phyloP scores from a whole-genome alignment of 208 protist species.

The Acanthamoeba castellanii region DNA sequence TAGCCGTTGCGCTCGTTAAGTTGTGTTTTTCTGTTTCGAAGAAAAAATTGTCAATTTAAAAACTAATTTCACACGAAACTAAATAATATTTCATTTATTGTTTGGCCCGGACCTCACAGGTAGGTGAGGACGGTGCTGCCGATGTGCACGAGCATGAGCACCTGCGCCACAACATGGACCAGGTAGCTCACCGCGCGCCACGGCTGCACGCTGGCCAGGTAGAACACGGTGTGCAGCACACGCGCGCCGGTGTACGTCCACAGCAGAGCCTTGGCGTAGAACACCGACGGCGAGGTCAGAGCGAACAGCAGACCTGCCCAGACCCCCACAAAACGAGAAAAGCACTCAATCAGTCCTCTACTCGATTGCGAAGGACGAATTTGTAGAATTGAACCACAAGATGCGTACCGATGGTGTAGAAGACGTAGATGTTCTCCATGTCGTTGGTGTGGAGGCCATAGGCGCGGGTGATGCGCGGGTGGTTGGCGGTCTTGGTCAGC shows the following conservation, averaged over 20 bases:
- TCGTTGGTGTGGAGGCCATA: slow-evolving; percentile 68
- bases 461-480: slow-evolving; percentile 30
- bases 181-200: slow-evolving; percentile 23
- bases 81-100: too few relatives aligned
- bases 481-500: background rate
- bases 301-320: slow-evolving; percentile 47
- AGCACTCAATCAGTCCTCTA: background rate
- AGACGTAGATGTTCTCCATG: slow-evolving; percentile 66
- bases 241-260: slow-evolving; percentile 49
- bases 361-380: background rate
- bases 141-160: slow-evolving; percentile 18
- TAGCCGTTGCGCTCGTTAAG: too few relatives aligned
- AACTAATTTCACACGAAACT: too few relatives aligned
- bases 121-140: background rate
- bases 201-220: slow-evolving; percentile 23
- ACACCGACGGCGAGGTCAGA: slow-evolving; percentile 10
- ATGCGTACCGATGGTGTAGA: slow-evolving; percentile 54
- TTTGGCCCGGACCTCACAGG: too few relatives aligned
- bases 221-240: background rate
- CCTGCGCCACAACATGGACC: background rate
- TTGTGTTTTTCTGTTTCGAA: too few relatives aligned
- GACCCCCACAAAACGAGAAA: background rate
- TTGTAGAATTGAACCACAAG: background rate
- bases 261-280: background rate
- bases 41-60: too few relatives aligned